Evolutionary conservation across 129 eudicot species (phyloP), one percentile per base, ranked within the genome.

Genomic region (Lonicera japonica): DNA sequence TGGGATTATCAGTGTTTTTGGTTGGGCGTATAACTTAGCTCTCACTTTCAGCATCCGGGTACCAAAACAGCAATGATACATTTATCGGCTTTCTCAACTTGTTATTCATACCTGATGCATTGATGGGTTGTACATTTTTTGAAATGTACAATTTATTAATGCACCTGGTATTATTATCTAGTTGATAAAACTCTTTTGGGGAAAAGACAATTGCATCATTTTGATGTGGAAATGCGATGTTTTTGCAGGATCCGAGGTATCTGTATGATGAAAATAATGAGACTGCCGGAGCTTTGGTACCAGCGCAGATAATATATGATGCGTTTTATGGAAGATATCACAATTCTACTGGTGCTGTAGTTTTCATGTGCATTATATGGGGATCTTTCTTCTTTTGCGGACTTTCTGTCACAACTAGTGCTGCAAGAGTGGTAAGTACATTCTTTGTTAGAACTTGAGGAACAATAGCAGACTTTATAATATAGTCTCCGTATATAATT

Each of bases 41-140:
- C 82, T 77, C 25, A 72, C 82, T 11, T 77, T 77, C 71, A 77
- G 82, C 66, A 77, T 77, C 67, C 60, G 58, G 77, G 82, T 77
- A 70, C 25, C 8, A 12, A 29, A 21, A 0, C 18, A 51, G 19
- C 11, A 43, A 62, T 9, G 10, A 38, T 62, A 21, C 13, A 36
- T 41, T 12, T 41, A 29, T 6, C 36, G 6, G 36, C 6, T 29
- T 29, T 6, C 2, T 29, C 36, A 29, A 29, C 36, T 2, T 2
- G 36, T 6, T 29, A 29, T 29, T 1, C 36, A 29, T 29, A 29
- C 36, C 36, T 1, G 21, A 8, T 53, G 11, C 23, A 29, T 29
- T 29, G 36, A 29, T 29, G 36, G 36, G 36, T 29, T 6, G 36
- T 29, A 29, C 36, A 29, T 29, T 29, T 6, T 29, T 29, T 29